Conservation (phyloP, 148 eudicot genomes). For the Cornus controversa region DNA sequence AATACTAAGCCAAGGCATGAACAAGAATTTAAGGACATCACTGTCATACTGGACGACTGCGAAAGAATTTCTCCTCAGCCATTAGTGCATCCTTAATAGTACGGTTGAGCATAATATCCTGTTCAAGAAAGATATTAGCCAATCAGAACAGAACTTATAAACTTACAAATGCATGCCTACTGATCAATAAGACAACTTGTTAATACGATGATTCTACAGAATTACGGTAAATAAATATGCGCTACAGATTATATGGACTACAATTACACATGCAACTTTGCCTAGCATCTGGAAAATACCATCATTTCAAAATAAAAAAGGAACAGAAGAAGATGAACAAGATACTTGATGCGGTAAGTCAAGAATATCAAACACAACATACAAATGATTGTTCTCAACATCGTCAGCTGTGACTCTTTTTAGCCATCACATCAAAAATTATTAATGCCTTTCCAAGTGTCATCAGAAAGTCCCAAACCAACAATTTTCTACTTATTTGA, state of each 20-base stretch:
- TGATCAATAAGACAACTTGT: background rate
- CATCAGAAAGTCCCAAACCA: no score
- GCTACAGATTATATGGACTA: background rate
- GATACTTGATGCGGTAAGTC: no score
- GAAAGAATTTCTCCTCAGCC: slow-evolving; percentile 97
- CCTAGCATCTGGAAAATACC: background rate
- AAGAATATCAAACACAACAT: no score
- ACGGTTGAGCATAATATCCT: slow-evolving; percentile 78
- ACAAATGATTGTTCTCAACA: no score
- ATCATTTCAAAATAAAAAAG: no score
- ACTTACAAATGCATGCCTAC: background rate
- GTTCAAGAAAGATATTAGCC: slow-evolving; percentile 20
- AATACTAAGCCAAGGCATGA: background rate
- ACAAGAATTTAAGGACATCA: background rate
- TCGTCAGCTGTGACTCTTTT: no score
- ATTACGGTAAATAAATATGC: background rate
- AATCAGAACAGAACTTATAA: slow-evolving; percentile 6
- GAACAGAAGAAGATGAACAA: no score
- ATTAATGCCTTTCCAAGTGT: no score
- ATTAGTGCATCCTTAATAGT: slow-evolving; percentile 89
- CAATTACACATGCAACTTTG: background rate
- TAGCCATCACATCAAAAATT: no score
- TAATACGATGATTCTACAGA: background rate
- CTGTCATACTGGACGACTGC: slow-evolving; percentile 69
- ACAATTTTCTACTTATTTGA: no score